Conservation (phyloP, 805 yeast species). For the Maudiozyma barnettii region DNA sequence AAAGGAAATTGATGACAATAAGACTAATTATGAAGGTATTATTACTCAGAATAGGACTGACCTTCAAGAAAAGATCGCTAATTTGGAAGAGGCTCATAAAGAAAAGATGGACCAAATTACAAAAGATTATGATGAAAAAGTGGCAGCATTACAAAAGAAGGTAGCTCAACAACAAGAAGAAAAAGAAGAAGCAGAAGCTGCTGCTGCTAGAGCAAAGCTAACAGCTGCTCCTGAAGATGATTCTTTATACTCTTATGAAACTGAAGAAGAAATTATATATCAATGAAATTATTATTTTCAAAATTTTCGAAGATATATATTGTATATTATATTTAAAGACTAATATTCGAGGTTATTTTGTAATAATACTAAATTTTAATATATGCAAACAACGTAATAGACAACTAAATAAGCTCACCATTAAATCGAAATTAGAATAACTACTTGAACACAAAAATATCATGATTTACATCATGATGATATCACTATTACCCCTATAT, state of each 20-base stretch:
- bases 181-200: slow-evolving; percentile 8
- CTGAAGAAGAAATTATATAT: slow-evolving; percentile 44
- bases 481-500: no score
- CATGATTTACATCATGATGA: no score
- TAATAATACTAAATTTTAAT: background rate
- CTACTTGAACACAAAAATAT: no score
- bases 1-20: slow-evolving; percentile 19
- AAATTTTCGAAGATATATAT: background rate
- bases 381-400: no score
- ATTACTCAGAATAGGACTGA: slow-evolving; percentile 21
- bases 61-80: slow-evolving; percentile 13
- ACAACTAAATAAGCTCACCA: no score
- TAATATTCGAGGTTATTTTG: background rate
- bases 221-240: slow-evolving; percentile 2
- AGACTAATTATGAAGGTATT: slow-evolving; percentile 17
- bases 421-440: no score
- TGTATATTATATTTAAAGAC: background rate
- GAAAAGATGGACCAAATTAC: slow-evolving; percentile 14
- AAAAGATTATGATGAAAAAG: slow-evolving; percentile 12
- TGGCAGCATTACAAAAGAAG: slow-evolving; percentile 8
- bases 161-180: slow-evolving; percentile 36
- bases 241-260: slow-evolving; percentile 26
- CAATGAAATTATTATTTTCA: background rate
- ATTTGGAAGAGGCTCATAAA: slow-evolving; percentile 15
- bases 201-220: slow-evolving; percentile 4